Evolutionary conservation across 2,329 filamentous ascomycete genomes (phyloP), one percentile per base, ranked within the genome.

Genomic region (Scedosporium aurantiacum): DNA sequence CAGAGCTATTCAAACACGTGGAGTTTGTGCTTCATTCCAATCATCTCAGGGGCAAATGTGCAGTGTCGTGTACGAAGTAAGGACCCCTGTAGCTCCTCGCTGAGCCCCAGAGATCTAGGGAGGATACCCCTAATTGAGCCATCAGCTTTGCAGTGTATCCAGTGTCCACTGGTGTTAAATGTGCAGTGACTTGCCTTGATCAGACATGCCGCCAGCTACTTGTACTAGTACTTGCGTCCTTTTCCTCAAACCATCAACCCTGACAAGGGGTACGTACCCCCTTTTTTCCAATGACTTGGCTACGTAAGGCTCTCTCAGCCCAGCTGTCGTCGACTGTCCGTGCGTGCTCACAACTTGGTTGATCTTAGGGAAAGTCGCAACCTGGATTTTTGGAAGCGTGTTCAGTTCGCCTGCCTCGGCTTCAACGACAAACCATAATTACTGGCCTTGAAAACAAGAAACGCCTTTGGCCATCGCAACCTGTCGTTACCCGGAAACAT

Each of bases 361-460:
- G 28, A 27, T n/a, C 23, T 18, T 45, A 50, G 43, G 55, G 18
- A 43, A 27, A 52, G 37, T 61, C 52, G 59, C 50, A 61, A 54
- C 52, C 40, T 40, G 37, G 47, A 56, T 41, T 55, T 61, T 61
- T 54, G 59, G 47, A 61, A 61, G 59, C 59, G 59, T 61, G 59
- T 61, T 61, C 45, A 61, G 37, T 61, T 61, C 23, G n/a, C 55
- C 55, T 57, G 50, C 50, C 50, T 54, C 50, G 23, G 50, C 50
- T 27, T 27, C 50, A 54, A 5, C 50, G 12, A 27, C 50, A 18
- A 54, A 37, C 32, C 12, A 8, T 10, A 47, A 7, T 18, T 47
- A 23, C 43, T 47, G n/a, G 43, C 21, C 21, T n/a, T 7, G 18
- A 23, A 7, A 12, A 5, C 43, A 47, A 54, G 18, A 7, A 21